phyloP scores from a whole-genome alignment of 2,329 filamentous ascomycete genomes.

The Fusarium paranaense region DNA sequence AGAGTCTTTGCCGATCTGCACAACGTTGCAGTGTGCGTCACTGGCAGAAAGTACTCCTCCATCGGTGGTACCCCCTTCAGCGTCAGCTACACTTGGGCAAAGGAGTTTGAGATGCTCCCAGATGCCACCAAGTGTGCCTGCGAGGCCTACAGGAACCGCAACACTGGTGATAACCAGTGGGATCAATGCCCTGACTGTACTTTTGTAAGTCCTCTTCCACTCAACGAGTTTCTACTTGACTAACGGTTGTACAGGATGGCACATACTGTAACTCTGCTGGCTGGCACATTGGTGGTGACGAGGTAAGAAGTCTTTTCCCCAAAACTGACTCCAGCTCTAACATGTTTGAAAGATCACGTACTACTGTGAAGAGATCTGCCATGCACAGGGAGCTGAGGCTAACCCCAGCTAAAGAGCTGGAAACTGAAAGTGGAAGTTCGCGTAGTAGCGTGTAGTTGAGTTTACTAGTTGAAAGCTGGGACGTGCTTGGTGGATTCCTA shows the following conservation, averaged over 20 bases:
- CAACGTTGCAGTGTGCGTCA: slow-evolving; percentile 24
- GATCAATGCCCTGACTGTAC: slow-evolving; percentile 31
- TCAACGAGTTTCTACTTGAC: neutral
- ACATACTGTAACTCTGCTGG: slow-evolving; percentile 14
- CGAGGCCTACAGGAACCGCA: slow-evolving; percentile 9
- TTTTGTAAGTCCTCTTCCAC: slow-evolving; percentile 1
- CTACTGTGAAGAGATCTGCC: slow-evolving; percentile 17
- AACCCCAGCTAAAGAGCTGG: neutral
- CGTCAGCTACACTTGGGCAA: slow-evolving; percentile 22
- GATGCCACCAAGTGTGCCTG: slow-evolving; percentile 27
- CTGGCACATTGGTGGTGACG: slow-evolving; percentile 36
- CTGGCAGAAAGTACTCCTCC: neutral
- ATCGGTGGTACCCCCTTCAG: slow-evolving; percentile 17
- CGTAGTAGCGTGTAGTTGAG: neutral
- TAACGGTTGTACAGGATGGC: slow-evolving; percentile 11
- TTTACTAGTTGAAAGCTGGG: neutral
- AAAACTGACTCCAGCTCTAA: neutral
- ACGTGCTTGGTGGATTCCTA: neutral
- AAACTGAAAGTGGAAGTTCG: neutral
- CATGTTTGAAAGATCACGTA: slow-evolving; percentile 9
- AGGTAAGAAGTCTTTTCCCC: slow-evolving; percentile 16
- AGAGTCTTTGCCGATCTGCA: slow-evolving; percentile 14
- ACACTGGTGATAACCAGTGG: slow-evolving; percentile 26
- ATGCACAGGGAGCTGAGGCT: slow-evolving; percentile 13
- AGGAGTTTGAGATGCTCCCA: slow-evolving; percentile 22